Base-by-base conservation (phyloP, 768 basidiomycete species). In the Rubroboletus satanas region DNA sequence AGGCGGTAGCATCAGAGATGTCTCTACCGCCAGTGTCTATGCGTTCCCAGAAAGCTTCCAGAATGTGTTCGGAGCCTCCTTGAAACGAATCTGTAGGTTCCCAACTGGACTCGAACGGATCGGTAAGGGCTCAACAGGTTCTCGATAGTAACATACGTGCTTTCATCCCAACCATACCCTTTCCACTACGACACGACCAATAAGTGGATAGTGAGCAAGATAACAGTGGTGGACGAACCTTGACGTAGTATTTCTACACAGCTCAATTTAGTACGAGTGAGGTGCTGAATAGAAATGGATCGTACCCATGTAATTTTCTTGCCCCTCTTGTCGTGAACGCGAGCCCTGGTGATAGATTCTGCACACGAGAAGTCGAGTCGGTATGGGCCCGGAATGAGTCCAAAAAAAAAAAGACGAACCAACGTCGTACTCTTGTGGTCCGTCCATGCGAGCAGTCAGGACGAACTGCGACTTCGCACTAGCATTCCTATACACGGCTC, bases 31-130 rank as follows among this genome's bases (percentile, higher is more conserved):
- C 57, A 1, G 64, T 66, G 26, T 67, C 52, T 33, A 73, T 55
- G n/a, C 71, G 68, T 17, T 61, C 56, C 76, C 76, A 77, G 46
- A 77, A 77, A 2, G 56, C 29, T 15, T 69, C 62, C 9, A 78
- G 36, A 15, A 87, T 74, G 47, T 83, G 75, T 58, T 83, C 80
- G 0, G 85, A 85, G 10, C 74, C 77, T 7, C 68, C 78, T 15
- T 64, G 66, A 56, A 89, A 87, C 9, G 84, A 85, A 49, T 79
- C 74, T 8, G 72, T 66, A 9, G 87, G 86, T 59, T 89, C 87
- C 86, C 86, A 88, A 10, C 87, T 88, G 50, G 36, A 42, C 18
- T 33, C 52, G 43, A 37, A 45, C n/a, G n/a, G 21, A 53, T 62
- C 49, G 21, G 42, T 55, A 8, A 58, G 49, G 28, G 50, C 14